A percentile compares a stretch with the other conserved stretches of the same genome.
Conservation (phyloP, 2,329 filamentous ascomycete genomes). For the Beauveria sp. region DNA sequence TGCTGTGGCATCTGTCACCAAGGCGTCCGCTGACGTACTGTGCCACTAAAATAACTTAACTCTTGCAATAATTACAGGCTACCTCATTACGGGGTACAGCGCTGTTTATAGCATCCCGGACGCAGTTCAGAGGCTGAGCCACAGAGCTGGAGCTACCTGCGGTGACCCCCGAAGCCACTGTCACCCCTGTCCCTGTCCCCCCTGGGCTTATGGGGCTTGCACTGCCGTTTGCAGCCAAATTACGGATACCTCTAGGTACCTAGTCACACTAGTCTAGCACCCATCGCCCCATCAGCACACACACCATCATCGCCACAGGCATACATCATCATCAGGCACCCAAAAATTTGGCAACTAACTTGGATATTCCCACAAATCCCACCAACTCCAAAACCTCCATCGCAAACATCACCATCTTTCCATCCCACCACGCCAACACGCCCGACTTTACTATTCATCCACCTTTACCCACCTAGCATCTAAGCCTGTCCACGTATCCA, state of each 20-base stretch:
- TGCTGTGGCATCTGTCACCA: not conserved
- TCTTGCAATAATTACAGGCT: no score
- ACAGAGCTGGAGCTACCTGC: not conserved
- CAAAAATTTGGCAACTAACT: not conserved
- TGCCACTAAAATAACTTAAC: no score
- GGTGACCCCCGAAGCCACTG: not conserved
- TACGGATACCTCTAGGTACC: no score
- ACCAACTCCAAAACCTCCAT: conserved; percentile 4
- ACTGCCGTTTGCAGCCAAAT: not conserved
- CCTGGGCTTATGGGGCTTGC: not conserved
- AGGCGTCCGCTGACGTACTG: not conserved
- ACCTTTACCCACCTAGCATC: not conserved
- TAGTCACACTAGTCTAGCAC: no score
- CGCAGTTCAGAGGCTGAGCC: not conserved
- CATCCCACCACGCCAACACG: not conserved
- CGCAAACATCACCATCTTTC: conserved; percentile 4
- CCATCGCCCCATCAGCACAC: no score
- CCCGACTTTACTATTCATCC: not conserved
- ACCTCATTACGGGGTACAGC: not conserved
- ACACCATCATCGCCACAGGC: not conserved
- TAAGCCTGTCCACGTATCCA: not conserved
- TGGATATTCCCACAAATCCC: not conserved
- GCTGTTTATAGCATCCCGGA: conserved; percentile 3
- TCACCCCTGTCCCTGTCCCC: not conserved
- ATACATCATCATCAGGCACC: not conserved